Evolutionary conservation across 2,329 filamentous ascomycete genomes (phyloP), one percentile per base, ranked within the genome.

Genomic region (Tolypocladium ovalisporum): DNA sequence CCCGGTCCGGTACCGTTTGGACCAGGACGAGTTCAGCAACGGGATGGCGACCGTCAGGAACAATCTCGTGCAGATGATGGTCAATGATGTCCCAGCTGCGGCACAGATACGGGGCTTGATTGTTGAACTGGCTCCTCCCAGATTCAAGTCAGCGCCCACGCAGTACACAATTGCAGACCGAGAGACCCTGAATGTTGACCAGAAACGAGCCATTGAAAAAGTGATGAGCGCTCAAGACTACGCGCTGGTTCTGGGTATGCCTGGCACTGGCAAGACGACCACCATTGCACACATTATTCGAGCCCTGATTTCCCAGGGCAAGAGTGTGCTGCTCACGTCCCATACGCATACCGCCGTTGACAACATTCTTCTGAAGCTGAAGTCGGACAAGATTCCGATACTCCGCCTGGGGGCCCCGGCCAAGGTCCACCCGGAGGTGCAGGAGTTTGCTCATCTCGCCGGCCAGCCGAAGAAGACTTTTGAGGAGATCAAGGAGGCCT

Each of bases 271-370:
- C 58, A 99, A 99, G 73, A 99, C 94, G 3, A 99, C 94, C 0
- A 99, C 94, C 0, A 97, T 99, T 66, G 91, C 93, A 6, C 92
- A 97, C 69, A 97, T 99, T 64, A 97, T 99, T 65, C 86, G 90
- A 51, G 90, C 93, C 1, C 78, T 99, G 35, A 87, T 94, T 6
- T 85, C 87, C 0, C 89, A 96, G 70, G 88, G 90, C 13, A 97
- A 97, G 74, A 96, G 89, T 57, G 91, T 99, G 17, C 77, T 99
- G 8, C 76, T 99, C 44, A 95, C 94, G 0, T 97, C 92, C 0
- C 97, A 97, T 70, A 99, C 94, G 0, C 94, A 99, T 68, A 96
- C 92, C 1, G 94, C 94, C 3, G 94, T 99, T 3, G 94, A 99
- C 81, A 99, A 99, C 63, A 99, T 99, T 64, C 76, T 99, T 8